Evolutionary conservation across 345 rosid species (phyloP), one percentile per base, ranked within the genome.

Genomic region (Eutrema yunnanense): DNA sequence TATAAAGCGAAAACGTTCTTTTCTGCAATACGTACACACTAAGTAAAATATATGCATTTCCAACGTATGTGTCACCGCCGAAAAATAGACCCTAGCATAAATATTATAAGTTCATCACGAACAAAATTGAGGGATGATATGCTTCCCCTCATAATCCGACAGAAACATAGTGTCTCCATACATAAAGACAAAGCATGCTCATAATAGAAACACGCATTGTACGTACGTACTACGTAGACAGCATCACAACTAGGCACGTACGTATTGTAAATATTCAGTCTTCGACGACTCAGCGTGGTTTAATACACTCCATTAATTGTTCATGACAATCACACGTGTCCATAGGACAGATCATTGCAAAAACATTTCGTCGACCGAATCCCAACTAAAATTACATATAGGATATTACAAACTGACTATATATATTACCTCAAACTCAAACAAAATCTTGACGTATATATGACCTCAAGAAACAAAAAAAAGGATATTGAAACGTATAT

Each of bases 11-110:
- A 22, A 64, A 51, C 9, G 42, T 29, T 38, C 1, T 67, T 52
- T 49, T 50, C 47, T 46, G 41, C 54, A 46, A 33, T 38, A 41
- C 11, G 33, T 37, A n/a, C 40, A 49, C 12, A 37, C 51, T 4
- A 14, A 54, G 22, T 19, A 19, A 54, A n/a, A 27, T 22, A 42
- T 12, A 32, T 58, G 30, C 61, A 71, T 53, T 54, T 52, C 49
- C 76, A 47, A 44, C 58, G 63, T 63, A 41, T 53, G 56, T 34
- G 49, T 64, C 42, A 47, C 50, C 65, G 64, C 70, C 7, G 34
- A 19, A 29, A 30, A 6, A 41, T 27, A 30, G 32, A 8, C 19
- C 40, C 2, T 37, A 32, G 51, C 30, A 37, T 49, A 14, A 54
- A 38, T 53, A 43, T 10, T 33, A 11, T 16, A 5, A 5, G 50